Evolutionary conservation across 192 early-diverging fungal genomes (phyloP).

Genomic region (Coemansia sp.): DNA sequence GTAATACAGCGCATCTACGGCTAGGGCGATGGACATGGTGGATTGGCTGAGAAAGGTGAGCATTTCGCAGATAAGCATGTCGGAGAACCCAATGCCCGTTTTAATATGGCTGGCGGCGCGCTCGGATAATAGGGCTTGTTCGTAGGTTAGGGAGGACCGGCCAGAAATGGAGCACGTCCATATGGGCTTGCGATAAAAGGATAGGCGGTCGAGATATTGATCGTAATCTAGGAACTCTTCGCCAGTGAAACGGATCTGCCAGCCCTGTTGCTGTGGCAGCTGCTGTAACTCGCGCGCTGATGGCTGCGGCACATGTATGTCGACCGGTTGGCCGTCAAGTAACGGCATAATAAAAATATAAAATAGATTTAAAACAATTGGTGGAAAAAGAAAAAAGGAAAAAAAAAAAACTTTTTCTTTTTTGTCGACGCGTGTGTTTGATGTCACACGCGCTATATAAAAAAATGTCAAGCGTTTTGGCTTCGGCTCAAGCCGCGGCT

Average conservation of each 20-base stretch:
- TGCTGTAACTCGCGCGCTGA: background rate
- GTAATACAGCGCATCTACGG: conserved; percentile 38
- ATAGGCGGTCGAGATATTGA: conserved; percentile 64
- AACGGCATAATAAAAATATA: conserved; percentile 32
- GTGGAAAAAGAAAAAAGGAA: conserved; percentile 8
- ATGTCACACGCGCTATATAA: background rate
- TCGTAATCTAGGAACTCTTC: conserved; percentile 57
- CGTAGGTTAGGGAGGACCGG: conserved; percentile 70
- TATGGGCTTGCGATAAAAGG: conserved; percentile 65
- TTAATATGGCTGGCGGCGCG: conserved; percentile 59
- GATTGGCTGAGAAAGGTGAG: conserved; percentile 48
- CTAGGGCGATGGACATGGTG: conserved; percentile 27
- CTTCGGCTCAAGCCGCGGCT: background rate
- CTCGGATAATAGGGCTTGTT: conserved; percentile 78
- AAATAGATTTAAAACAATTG: conserved; percentile 8
- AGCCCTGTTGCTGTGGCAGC: conserved; percentile 16
- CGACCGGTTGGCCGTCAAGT: conserved; percentile 24
- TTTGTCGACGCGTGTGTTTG: background rate
- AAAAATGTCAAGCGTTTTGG: background rate
- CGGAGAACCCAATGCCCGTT: conserved; percentile 78
- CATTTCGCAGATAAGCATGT: conserved; percentile 47
- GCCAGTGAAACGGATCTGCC: conserved; percentile 44
- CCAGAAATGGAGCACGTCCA: conserved; percentile 83
- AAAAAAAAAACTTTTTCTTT: background rate
- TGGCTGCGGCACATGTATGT: background rate